Percentiles rank a stretch among this genome's conserved stretches.
Evolutionary conservation across 2,329 filamentous ascomycete genomes (phyloP).

Genomic region (Colletotrichum lini): DNA sequence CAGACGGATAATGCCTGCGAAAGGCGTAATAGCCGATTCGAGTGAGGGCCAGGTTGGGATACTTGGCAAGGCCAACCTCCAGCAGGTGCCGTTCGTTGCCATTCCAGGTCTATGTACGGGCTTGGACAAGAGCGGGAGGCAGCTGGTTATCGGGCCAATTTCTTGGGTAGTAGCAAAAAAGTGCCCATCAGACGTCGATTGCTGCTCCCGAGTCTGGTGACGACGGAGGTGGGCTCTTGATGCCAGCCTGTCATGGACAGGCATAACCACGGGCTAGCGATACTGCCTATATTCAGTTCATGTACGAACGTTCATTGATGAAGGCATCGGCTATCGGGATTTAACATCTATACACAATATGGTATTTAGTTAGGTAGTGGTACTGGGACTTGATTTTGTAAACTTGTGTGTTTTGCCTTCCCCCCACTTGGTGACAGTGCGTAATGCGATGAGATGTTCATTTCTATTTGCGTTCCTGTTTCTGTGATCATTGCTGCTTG

Average conservation of each 20-base stretch:
- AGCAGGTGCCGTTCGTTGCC: conserved; percentile 36
- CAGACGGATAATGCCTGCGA: conserved; percentile 33
- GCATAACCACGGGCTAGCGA: conserved; percentile 27
- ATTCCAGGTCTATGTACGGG: conserved; percentile 17
- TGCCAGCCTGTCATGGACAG: conserved; percentile 26
- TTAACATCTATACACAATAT: conserved; percentile 24
- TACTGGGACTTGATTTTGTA: conserved; percentile 28
- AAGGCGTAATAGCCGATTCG: conserved; percentile 42
- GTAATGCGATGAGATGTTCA: background rate
- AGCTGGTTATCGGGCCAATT: conserved; percentile 26
- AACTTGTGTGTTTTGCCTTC: background rate
- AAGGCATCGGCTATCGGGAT: conserved; percentile 27
- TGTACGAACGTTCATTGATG: conserved; percentile 33
- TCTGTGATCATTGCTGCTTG: background rate
- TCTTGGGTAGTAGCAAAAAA: conserved; percentile 21
- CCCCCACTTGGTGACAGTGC: background rate
- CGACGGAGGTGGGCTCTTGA: conserved; percentile 2
- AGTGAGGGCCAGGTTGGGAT: conserved; percentile 43
- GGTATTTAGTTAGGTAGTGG: conserved; percentile 25
- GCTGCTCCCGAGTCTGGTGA: conserved; percentile 9
- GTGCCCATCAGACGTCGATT: conserved; percentile 5
- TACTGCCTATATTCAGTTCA: conserved; percentile 31
- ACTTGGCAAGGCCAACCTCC: conserved; percentile 41
- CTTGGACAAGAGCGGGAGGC: conserved; percentile 32
- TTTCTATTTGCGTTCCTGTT: no score